phyloP scores from a whole-genome alignment of 345 rosid genomes.

The Melaleuca quinquenervia region DNA sequence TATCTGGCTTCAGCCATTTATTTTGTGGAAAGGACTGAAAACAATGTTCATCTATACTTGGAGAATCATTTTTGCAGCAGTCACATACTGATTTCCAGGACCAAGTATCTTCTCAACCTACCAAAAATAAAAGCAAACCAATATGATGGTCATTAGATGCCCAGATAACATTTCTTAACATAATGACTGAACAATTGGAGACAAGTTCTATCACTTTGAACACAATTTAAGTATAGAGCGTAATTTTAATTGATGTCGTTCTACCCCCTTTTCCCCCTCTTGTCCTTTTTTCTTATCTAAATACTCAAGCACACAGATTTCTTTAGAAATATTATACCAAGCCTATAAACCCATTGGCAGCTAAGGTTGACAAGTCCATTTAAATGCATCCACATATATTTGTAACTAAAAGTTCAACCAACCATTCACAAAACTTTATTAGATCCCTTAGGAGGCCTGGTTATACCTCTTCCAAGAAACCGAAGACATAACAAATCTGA shows the following conservation, averaged over 20 bases:
- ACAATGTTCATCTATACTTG: slow-evolving; percentile 33
- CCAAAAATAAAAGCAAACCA: neutral
- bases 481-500: rapidly evolving
- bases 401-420: neutral
- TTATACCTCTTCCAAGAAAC: neutral
- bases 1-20: neutral
- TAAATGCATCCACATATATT: neutral
- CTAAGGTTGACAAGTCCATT: neutral
- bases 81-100: slow-evolving; percentile 93
- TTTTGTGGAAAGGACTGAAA: neutral
- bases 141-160: neutral
- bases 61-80: slow-evolving; percentile 95
- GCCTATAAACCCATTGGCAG: neutral
- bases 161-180: neutral
- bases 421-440: neutral
- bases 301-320: neutral
- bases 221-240: neutral
- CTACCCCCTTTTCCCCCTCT: neutral
- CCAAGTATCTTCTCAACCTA: slow-evolving; percentile 93
- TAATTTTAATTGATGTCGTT: neutral
- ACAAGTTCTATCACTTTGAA: neutral
- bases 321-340: neutral
- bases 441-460: neutral
- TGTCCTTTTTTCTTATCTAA: rapidly evolving
- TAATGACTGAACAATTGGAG: neutral